Evolutionary conservation across 2,329 filamentous ascomycete species (phyloP).

Genomic region (Colletotrichum sp.): DNA sequence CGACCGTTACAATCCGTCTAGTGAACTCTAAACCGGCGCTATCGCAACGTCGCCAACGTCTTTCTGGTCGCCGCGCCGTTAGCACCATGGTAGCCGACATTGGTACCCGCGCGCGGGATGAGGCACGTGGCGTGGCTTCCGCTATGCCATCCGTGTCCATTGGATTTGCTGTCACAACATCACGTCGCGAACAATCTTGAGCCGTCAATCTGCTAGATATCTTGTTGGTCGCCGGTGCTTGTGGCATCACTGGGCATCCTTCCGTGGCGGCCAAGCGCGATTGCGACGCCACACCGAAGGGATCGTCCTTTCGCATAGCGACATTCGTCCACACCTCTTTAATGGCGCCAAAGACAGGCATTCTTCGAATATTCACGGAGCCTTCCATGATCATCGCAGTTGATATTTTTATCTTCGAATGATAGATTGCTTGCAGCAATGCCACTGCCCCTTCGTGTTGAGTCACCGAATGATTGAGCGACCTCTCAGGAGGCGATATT

Average conservation of each 20-base stretch:
- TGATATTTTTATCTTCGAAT: background rate
- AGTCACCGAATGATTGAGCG: background rate
- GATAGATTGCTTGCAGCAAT: background rate
- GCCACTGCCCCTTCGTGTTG: background rate
- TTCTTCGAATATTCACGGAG: background rate
- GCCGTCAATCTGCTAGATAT: background rate
- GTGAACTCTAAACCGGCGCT: background rate
- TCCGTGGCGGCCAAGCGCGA: background rate
- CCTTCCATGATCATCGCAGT: background rate
- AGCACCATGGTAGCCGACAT: background rate
- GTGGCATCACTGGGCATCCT: background rate
- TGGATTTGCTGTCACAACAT: background rate
- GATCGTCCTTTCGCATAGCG: background rate
- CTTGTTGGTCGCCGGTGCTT: background rate
- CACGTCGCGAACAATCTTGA: background rate
- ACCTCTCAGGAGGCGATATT: background rate
- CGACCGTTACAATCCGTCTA: background rate
- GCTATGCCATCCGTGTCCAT: background rate
- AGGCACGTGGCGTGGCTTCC: conserved; percentile 12
- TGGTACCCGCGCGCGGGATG: background rate
- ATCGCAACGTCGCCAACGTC: conserved; percentile 3
- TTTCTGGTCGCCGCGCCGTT: background rate
- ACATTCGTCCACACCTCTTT: background rate
- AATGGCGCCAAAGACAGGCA: background rate
- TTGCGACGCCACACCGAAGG: background rate